phyloP scores from a whole-genome alignment of 768 basidiomycete genomes.

The Chlorophyllum brunneum region DNA sequence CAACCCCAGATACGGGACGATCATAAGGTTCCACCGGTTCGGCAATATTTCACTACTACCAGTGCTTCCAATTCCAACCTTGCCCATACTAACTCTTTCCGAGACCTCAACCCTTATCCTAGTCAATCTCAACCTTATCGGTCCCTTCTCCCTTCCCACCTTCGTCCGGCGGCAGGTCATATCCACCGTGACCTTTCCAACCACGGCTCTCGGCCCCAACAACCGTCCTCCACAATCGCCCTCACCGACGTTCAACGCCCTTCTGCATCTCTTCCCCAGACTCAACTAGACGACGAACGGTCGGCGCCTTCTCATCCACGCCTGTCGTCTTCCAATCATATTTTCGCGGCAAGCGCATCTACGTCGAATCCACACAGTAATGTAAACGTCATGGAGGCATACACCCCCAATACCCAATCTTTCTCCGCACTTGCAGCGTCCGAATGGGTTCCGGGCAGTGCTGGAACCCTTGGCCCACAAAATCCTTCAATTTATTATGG shows the following conservation, averaged over 20 bases:
- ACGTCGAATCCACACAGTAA: neutral
- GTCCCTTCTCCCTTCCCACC: slow-evolving; percentile 4
- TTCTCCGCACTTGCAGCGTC: neutral
- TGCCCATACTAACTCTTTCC: neutral
- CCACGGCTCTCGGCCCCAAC: neutral
- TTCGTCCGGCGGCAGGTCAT: neutral
- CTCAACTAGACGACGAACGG: neutral
- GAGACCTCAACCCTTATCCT: neutral
- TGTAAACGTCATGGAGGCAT: neutral
- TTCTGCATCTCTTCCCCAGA: neutral
- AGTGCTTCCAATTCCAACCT: neutral
- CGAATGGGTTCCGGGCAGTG: neutral
- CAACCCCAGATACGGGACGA: slow-evolving; percentile 18
- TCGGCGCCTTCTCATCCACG: neutral
- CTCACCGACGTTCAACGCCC: neutral
- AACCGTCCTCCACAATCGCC: neutral
- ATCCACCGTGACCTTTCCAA: neutral
- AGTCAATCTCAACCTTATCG: slow-evolving; percentile 3
- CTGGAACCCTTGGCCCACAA: neutral
- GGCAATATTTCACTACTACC: slow-evolving; percentile 1
- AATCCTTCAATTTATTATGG: slow-evolving; percentile 5
- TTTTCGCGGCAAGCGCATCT: neutral
- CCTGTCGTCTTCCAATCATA: neutral
- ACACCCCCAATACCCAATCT: neutral
- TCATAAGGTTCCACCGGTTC: slow-evolving; percentile 20